phyloP scores from a whole-genome alignment of 2,329 filamentous ascomycete genomes.

The Aspergillus fijiensis region DNA sequence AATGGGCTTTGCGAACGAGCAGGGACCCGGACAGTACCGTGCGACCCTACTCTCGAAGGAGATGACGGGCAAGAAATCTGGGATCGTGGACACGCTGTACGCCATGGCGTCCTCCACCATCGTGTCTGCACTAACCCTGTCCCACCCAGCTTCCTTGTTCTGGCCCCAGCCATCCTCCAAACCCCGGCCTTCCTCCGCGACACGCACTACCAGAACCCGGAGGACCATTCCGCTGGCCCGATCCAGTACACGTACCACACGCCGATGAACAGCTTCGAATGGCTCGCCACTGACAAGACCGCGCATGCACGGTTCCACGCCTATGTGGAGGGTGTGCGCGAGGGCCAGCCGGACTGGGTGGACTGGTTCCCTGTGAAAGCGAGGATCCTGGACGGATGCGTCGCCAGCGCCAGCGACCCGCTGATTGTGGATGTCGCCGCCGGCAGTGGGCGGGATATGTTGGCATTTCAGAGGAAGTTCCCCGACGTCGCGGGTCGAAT shows the following conservation, averaged over 20 bases:
- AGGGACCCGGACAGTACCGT: slow-evolving; percentile 14
- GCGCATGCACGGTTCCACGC: slow-evolving; percentile 3
- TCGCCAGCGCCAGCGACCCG: not conserved
- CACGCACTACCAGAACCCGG: slow-evolving; percentile 14
- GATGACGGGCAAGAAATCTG: slow-evolving; percentile 19
- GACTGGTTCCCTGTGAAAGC: slow-evolving; percentile 15
- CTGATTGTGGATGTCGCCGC: slow-evolving; percentile 15
- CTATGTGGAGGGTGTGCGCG: slow-evolving; percentile 15
- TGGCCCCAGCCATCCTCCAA: slow-evolving; percentile 21
- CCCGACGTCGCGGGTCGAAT: slow-evolving; percentile 3
- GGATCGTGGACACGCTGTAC: slow-evolving; percentile 22
- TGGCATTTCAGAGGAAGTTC: slow-evolving; percentile 29
- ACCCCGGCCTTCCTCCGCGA: slow-evolving; percentile 20
- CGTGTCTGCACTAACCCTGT: too few relatives aligned
- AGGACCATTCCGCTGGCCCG: slow-evolving; percentile 10
- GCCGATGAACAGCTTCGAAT: slow-evolving; percentile 6
- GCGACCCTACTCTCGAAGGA: slow-evolving; percentile 19
- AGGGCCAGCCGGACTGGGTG: slow-evolving; percentile 10
- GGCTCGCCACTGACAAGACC: slow-evolving; percentile 4
- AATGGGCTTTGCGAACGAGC: slow-evolving; percentile 19
- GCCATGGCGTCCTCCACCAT: not conserved
- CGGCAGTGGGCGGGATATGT: slow-evolving; percentile 20
- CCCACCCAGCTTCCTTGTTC: slow-evolving; percentile 19
- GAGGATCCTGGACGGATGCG: not conserved
- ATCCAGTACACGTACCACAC: slow-evolving; percentile 16